A percentile compares a stretch with the other conserved stretches of the same genome.
phyloP scores from a whole-genome alignment of 768 basidiomycete genomes.

The Sporobolomyces phaffii region DNA sequence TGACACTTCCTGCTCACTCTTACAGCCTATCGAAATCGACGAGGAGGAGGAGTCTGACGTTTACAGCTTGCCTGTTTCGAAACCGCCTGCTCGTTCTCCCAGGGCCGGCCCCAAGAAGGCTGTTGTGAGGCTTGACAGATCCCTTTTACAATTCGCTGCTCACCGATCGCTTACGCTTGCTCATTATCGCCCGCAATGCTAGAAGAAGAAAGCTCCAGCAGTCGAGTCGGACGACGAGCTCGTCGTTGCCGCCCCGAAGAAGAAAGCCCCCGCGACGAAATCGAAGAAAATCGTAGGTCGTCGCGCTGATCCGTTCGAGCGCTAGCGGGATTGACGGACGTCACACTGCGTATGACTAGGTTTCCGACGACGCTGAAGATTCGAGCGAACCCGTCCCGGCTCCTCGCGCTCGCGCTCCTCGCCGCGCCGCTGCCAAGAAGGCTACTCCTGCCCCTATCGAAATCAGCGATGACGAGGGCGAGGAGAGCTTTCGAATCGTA shows the following conservation, averaged over 20 bases:
- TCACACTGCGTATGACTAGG: not conserved
- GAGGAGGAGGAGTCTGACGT: slow-evolving; percentile 27
- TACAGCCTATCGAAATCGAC: not conserved
- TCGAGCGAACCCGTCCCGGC: slow-evolving; percentile 2
- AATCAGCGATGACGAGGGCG: slow-evolving; percentile 14
- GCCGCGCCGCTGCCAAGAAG: slow-evolving; percentile 19
- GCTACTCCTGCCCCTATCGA: slow-evolving; percentile 1
- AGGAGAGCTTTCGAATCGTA: slow-evolving; percentile 13
- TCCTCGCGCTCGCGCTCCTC: slow-evolving; percentile 12
- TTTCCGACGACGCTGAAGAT: not conserved
- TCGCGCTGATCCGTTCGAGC: not conserved
- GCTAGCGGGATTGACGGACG: too few relatives aligned
- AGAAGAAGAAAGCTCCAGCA: slow-evolving; percentile 2
- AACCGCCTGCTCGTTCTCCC: slow-evolving; percentile 24
- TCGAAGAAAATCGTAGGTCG: not conserved
- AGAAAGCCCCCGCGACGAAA: slow-evolving; percentile 1
- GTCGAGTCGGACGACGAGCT: slow-evolving; percentile 11
- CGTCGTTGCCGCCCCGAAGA: slow-evolving; percentile 10
- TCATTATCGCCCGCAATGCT: not conserved
- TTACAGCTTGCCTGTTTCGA: slow-evolving; percentile 19
- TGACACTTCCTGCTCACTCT: too few relatives aligned
- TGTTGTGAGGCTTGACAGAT: not conserved
- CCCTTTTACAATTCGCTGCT: too few relatives aligned
- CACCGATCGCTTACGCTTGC: not conserved
- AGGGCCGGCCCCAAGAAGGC: slow-evolving; percentile 16